These are phyloP conservation scores for Diospyros kaki DNA, from an alignment of 148 eudicot genomes.

Conservation along the genomic window DNA sequence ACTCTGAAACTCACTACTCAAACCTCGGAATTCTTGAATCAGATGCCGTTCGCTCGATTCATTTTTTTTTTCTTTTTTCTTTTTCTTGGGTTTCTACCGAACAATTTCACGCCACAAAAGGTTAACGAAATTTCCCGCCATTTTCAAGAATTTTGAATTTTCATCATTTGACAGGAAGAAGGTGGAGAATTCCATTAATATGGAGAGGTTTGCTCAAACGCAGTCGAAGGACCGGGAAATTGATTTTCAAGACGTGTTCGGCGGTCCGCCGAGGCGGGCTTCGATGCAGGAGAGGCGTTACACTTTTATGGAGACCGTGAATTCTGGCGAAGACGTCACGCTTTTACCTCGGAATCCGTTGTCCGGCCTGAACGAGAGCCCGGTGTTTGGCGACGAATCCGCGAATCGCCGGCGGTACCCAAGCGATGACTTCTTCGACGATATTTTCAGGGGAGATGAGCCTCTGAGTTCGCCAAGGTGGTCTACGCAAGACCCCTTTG, in stretches of 20 bases:
- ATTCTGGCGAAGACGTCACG: slow-evolving; percentile 13
- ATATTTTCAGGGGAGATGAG: slow-evolving; percentile 73
- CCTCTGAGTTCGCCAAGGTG: slow-evolving; percentile 51
- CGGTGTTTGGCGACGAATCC: slow-evolving; percentile 66
- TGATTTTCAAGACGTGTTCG: slow-evolving; percentile 86
- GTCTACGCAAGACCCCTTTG: slow-evolving; percentile 27
- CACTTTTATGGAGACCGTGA: slow-evolving; percentile 22
- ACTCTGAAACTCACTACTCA: not conserved
- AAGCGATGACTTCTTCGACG: slow-evolving; percentile 70
- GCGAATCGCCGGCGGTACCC: slow-evolving; percentile 35
- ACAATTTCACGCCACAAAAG: not conserved
- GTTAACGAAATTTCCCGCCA: slow-evolving; percentile 6
- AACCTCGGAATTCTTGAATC: not conserved
- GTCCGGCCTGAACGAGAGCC: slow-evolving; percentile 42
- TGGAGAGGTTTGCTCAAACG: slow-evolving; percentile 28
- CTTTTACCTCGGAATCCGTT: slow-evolving; percentile 15
- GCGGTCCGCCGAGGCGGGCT: slow-evolving; percentile 82
- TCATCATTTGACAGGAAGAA: not conserved
- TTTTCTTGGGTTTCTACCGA: not conserved
- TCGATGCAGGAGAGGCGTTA: slow-evolving; percentile 44
- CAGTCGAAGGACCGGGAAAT: slow-evolving; percentile 32
- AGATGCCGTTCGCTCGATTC: not conserved
- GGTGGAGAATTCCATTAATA: slow-evolving; percentile 1
- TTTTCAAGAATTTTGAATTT: not conserved
- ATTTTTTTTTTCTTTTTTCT: not conserved